phyloP scores from a whole-genome alignment of 495 filamentous ascomycete genomes.

The Penicillium arizonense region DNA sequence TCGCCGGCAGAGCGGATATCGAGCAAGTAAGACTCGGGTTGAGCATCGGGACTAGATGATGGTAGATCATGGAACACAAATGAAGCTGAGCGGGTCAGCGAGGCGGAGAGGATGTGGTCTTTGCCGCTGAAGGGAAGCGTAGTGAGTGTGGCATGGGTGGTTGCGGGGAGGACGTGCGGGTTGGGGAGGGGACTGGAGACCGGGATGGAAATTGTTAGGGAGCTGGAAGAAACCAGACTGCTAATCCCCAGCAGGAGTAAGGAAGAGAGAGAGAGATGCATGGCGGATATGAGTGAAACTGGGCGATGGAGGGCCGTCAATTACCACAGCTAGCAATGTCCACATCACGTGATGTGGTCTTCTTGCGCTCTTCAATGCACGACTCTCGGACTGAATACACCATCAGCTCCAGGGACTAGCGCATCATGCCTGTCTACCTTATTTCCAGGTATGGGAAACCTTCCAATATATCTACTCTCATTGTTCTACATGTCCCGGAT shows the following conservation, averaged over 20 bases:
- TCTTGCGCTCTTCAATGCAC: background rate
- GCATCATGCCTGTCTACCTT: constrained; percentile 36
- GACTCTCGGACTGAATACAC: background rate
- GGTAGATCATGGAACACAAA: constrained; percentile 67
- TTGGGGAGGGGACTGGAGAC: constrained; percentile 41
- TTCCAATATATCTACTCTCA: background rate
- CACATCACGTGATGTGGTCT: background rate
- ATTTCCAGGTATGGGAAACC: constrained; percentile 39
- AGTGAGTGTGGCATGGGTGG: constrained; percentile 66
- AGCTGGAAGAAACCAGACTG: constrained; percentile 3
- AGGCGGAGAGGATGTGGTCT: constrained; percentile 55
- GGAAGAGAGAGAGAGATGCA: constrained; percentile 2
- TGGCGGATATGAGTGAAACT: background rate
- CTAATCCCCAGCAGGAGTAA: constrained; percentile 2
- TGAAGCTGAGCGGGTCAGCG: constrained; percentile 60
- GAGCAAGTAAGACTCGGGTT: constrained; percentile 68
- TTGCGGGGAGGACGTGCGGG: constrained; percentile 40
- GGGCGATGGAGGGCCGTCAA: background rate
- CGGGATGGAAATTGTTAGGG: constrained; percentile 48
- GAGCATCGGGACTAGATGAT: background rate
- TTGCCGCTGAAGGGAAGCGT: constrained; percentile 58
- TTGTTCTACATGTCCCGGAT: background rate
- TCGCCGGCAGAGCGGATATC: constrained; percentile 68
- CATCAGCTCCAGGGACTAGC: background rate
- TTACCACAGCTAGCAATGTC: background rate